Percentiles rank a stretch among this genome's conserved stretches.
Conservation (phyloP, 169 alveolate species). For the Babesia ovis region DNA sequence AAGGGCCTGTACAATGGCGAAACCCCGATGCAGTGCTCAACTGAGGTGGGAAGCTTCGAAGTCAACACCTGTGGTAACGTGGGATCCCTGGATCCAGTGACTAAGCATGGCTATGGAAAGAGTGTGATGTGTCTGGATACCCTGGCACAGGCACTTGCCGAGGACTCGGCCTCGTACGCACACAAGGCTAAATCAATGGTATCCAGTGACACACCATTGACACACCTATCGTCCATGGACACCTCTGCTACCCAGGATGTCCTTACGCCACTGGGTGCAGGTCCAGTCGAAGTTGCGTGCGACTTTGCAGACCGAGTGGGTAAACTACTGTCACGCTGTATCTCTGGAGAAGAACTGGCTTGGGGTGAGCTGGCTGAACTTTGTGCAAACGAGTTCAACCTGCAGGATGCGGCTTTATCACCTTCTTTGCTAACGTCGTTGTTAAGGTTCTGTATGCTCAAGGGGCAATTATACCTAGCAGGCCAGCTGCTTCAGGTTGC, state of each 20-base stretch:
- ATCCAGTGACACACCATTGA: conserved; percentile 48
- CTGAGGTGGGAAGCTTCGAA: conserved; percentile 21
- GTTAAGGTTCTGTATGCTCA: conserved; percentile 41
- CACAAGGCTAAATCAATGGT: conserved; percentile 9
- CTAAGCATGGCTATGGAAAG: conserved; percentile 17
- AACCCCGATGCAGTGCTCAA: background rate
- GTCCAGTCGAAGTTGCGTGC: conserved; percentile 30
- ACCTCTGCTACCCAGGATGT: conserved; percentile 38
- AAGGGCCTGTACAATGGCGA: conserved; percentile 19
- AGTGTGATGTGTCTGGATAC: conserved; percentile 35
- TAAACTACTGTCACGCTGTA: conserved; percentile 37
- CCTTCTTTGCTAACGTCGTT: conserved; percentile 23
- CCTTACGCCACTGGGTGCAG: conserved; percentile 53
- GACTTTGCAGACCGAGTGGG: conserved; percentile 60
- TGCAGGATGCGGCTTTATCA: conserved; percentile 15
- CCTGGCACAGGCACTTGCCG: conserved; percentile 42
- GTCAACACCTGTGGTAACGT: background rate
- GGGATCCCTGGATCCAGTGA: conserved; percentile 1
- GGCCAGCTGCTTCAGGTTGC: conserved; percentile 53
- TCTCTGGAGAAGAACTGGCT: conserved; percentile 48
- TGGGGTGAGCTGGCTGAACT: conserved; percentile 45
- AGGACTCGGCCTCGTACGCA: conserved; percentile 30
- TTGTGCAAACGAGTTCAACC: conserved; percentile 44
- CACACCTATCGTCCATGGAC: conserved; percentile 44
- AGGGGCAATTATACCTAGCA: conserved; percentile 37